phyloP scores from a whole-genome alignment of 148 eudicot species.

The Camellia lanceoleosa region DNA sequence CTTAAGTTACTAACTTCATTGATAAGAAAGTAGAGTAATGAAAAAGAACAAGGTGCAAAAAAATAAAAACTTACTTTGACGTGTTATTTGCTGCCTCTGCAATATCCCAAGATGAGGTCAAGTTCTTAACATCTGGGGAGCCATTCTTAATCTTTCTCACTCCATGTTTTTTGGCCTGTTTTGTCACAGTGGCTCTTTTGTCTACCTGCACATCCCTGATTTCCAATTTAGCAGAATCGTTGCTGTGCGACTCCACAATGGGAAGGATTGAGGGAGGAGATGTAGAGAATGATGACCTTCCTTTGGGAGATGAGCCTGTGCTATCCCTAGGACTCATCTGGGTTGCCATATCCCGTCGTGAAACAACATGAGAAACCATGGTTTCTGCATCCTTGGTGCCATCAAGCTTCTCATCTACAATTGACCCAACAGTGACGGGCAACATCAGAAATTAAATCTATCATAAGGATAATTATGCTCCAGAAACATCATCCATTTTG shows the following conservation, averaged over 20 bases:
- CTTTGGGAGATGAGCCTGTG: slow-evolving; percentile 38
- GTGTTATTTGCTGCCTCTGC: slow-evolving; percentile 28
- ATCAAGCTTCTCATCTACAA: slow-evolving; percentile 40
- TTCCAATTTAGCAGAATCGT: slow-evolving; percentile 36
- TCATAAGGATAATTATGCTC: background rate
- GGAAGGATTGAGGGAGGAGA: slow-evolving; percentile 29
- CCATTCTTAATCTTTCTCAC: slow-evolving; percentile 18
- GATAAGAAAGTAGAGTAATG: background rate
- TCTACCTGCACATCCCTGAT: slow-evolving; percentile 87
- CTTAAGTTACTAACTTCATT: background rate
- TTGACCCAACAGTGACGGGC: slow-evolving; percentile 13
- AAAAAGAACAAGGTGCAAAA: background rate
- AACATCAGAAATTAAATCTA: background rate
- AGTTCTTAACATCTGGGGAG: slow-evolving; percentile 20
- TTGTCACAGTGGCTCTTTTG: slow-evolving; percentile 39
- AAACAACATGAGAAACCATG: slow-evolving; percentile 28
- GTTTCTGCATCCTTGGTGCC: slow-evolving; percentile 25
- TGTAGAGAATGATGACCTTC: slow-evolving; percentile 35
- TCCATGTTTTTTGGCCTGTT: slow-evolving; percentile 27
- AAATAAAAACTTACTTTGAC: slow-evolving; percentile 39
- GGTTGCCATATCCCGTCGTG: slow-evolving; percentile 83
- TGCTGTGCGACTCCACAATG: slow-evolving; percentile 11
- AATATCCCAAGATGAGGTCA: slow-evolving; percentile 33
- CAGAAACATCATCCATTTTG: slow-evolving; percentile 4
- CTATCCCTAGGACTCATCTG: slow-evolving; percentile 71